phyloP scores from a whole-genome alignment of 2,329 filamentous ascomycete genomes.

The Microcera coccophila region DNA sequence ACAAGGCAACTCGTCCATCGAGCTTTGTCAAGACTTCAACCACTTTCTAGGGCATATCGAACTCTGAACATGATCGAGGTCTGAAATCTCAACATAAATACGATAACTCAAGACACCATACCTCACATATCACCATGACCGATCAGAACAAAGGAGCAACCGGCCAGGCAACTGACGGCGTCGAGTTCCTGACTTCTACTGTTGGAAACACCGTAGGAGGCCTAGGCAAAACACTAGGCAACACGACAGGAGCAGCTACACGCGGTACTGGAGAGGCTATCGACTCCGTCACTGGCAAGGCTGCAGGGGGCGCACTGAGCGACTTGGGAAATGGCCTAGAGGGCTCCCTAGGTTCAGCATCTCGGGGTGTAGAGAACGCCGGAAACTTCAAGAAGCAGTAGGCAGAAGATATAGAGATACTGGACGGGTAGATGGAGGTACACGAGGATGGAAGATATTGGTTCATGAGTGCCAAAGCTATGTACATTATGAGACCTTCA shows the following conservation, averaged over 20 bases:
- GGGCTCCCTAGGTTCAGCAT: not conserved
- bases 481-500: too few species aligned
- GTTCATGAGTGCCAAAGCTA: too few species aligned
- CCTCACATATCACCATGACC: not conserved
- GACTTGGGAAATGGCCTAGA: not conserved
- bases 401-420: too few species aligned
- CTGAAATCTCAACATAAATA: too few species aligned
- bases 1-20: too few species aligned
- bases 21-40: too few species aligned
- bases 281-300: not conserved
- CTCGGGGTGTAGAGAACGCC: not conserved
- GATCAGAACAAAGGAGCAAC: not conserved
- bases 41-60: too few species aligned
- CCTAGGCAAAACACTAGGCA: too few species aligned
- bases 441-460: too few species aligned
- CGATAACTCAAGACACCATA: too few species aligned
- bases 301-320: not conserved
- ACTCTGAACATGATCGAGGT: too few species aligned
- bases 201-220: not conserved
- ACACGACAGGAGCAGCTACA: not conserved
- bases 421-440: too few species aligned
- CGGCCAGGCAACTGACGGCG: not conserved
- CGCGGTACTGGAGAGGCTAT: not conserved
- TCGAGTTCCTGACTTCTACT: not conserved
- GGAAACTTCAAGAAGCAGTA: not conserved